These are phyloP conservation scores for Stemphylium beticola DNA, from an alignment of 2,329 filamentous ascomycete species.

Conservation along the genomic window DNA sequence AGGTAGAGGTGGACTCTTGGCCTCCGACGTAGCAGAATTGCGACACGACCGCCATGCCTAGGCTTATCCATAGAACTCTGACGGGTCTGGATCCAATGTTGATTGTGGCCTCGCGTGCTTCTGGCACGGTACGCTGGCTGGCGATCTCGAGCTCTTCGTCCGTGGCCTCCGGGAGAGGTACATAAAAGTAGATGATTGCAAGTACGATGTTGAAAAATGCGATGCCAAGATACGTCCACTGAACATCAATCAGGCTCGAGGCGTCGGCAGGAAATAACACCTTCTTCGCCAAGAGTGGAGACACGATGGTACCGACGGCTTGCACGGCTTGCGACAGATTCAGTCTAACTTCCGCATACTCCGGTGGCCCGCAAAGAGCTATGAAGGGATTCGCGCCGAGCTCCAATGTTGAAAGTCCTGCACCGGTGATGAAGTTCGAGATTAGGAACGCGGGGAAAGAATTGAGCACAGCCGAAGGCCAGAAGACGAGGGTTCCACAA, in stretches of 20 bases:
- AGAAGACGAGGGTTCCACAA: conserved; percentile 67
- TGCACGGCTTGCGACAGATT: conserved; percentile 68
- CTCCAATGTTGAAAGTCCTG: conserved; percentile 66
- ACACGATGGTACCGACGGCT: conserved; percentile 65
- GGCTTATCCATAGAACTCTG: conserved; percentile 62
- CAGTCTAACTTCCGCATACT: conserved; percentile 65
- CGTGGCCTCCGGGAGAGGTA: conserved; percentile 67
- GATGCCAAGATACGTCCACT: conserved; percentile 70
- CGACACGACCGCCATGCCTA: conserved; percentile 60
- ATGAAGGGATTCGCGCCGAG: conserved; percentile 68
- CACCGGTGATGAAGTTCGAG: conserved; percentile 68
- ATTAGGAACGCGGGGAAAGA: conserved; percentile 66
- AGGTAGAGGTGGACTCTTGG: conserved; percentile 63
- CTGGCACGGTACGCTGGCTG: conserved; percentile 51
- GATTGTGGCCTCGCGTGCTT: conserved; percentile 51
- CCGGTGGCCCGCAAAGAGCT: conserved; percentile 64
- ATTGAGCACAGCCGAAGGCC: conserved; percentile 68
- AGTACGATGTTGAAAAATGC: conserved; percentile 65
- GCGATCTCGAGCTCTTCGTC: conserved; percentile 65
- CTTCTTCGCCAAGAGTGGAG: conserved; percentile 64
- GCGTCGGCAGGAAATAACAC: conserved; percentile 62
- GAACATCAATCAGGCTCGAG: conserved; percentile 63
- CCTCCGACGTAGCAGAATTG: conserved; percentile 67
- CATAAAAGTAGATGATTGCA: conserved; percentile 65
- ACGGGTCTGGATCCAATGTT: conserved; percentile 48